Evolutionary conservation across 306 rosid genomes (phyloP).

Genomic region (Prunus salicina): DNA sequence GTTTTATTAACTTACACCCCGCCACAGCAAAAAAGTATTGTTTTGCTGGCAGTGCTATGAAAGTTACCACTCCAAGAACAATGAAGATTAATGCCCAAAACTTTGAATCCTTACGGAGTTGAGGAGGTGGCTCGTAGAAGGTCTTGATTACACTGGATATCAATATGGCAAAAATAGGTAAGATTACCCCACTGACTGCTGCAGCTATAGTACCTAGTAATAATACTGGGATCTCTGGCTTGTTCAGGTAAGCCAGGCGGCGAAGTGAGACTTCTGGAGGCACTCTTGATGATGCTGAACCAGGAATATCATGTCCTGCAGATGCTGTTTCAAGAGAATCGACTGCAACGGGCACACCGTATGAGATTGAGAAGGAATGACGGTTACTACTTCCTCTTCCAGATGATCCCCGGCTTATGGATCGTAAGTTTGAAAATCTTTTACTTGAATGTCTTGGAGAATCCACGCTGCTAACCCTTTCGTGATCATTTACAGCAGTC

Average conservation of each 20-base stretch:
- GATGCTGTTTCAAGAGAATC: conserved; percentile 29
- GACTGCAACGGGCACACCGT: conserved; percentile 31
- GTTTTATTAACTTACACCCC: conserved; percentile 56
- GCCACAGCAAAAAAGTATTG: conserved; percentile 65
- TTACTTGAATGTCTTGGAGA: not conserved
- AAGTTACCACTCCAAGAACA: conserved; percentile 35
- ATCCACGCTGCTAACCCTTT: not conserved
- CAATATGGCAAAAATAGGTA: conserved; percentile 49
- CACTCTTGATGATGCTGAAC: conserved; percentile 18
- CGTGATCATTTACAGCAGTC: not conserved
- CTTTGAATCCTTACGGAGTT: conserved; percentile 54
- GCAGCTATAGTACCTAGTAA: conserved; percentile 63
- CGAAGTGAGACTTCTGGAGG: conserved; percentile 43
- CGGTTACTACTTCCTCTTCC: conserved; percentile 45
- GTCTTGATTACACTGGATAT: conserved; percentile 45
- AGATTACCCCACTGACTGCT: conserved; percentile 41
- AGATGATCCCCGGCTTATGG: conserved; percentile 56
- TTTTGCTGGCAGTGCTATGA: conserved; percentile 39
- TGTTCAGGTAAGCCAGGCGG: conserved; percentile 68
- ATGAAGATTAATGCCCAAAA: conserved; percentile 62
- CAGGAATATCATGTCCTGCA: conserved; percentile 21
- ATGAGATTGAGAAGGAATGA: conserved; percentile 44
- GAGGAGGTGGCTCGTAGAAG: conserved; percentile 56
- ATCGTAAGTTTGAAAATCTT: conserved; percentile 27
- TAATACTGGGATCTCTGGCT: conserved; percentile 65